Percentiles rank a stretch among this genome's conserved stretches.
These are phyloP conservation scores for Sugiyamaella marilandica DNA, from an alignment of 805 yeast species.

Conservation along the genomic window DNA sequence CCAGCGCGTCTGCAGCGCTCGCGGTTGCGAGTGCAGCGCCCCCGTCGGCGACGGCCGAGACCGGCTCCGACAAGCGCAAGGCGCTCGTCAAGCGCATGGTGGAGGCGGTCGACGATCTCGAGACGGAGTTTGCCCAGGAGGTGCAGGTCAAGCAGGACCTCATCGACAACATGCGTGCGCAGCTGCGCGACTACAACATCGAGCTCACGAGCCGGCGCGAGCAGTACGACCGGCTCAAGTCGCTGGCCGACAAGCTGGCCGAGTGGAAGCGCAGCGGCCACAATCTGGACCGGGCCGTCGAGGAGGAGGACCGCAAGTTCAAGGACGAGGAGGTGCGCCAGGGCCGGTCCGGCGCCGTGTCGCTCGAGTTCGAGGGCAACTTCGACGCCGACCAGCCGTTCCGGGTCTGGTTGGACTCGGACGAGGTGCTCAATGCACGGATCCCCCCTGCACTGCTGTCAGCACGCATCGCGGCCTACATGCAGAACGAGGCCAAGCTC, in stretches of 20 bases:
- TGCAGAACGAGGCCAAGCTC: slow-evolving; percentile 58
- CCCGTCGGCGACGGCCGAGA: not conserved
- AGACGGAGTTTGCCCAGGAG: slow-evolving; percentile 57
- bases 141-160: slow-evolving; percentile 47
- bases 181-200: slow-evolving; percentile 53
- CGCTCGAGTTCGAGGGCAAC: slow-evolving; percentile 41
- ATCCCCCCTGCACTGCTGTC: slow-evolving; percentile 54
- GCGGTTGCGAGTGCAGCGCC: not conserved
- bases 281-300: slow-evolving; percentile 58
- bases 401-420: slow-evolving; percentile 41
- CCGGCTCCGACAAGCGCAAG: slow-evolving; percentile 31
- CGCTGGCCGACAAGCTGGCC: slow-evolving; percentile 35
- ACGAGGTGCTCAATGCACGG: slow-evolving; percentile 17
- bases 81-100: slow-evolving; percentile 50
- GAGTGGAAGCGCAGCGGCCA: slow-evolving; percentile 51
- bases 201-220: slow-evolving; percentile 45
- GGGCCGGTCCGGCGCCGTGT: slow-evolving; percentile 29
- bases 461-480: slow-evolving; percentile 80
- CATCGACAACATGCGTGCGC: slow-evolving; percentile 49
- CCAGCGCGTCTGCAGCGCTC: not conserved
- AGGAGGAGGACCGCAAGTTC: slow-evolving; percentile 58
- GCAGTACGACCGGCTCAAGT: slow-evolving; percentile 50
- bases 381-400: slow-evolving; percentile 93
- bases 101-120: slow-evolving; percentile 46
- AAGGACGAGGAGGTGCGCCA: slow-evolving; percentile 32